Percentiles rank a stretch among this genome's conserved stretches.
These are phyloP conservation scores for Aspergillus biplanus DNA, from an alignment of 495 filamentous ascomycete genomes.

Conservation along the genomic window DNA sequence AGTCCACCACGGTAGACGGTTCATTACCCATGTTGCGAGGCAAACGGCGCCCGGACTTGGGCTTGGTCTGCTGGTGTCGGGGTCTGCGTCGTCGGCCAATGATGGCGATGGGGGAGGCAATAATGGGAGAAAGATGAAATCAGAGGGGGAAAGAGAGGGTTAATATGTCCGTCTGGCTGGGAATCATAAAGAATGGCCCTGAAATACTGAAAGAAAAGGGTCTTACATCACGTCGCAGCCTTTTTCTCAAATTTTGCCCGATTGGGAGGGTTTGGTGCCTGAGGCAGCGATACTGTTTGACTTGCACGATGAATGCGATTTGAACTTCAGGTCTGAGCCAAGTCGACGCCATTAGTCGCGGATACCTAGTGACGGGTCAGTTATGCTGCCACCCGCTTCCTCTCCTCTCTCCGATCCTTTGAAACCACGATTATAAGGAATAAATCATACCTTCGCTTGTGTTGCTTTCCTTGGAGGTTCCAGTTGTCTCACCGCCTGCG, in stretches of 20 bases:
- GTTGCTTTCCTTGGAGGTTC: too few relatives aligned
- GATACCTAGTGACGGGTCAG: too few relatives aligned
- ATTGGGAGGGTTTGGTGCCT: neutral
- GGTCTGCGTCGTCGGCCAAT: slow-evolving; percentile 44
- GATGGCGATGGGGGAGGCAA: slow-evolving; percentile 16
- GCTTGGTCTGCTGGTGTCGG: slow-evolving; percentile 30
- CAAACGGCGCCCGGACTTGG: slow-evolving; percentile 22
- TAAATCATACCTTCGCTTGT: too few relatives aligned
- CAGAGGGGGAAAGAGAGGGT: slow-evolving; percentile 3
- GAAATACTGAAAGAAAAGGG: neutral
- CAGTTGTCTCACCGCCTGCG: slow-evolving; percentile 36
- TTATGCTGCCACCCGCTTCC: too few relatives aligned
- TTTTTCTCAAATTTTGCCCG: neutral
- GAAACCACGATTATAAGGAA: too few relatives aligned
- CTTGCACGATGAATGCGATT: too few relatives aligned
- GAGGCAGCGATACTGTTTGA: neutral
- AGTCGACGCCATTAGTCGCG: too few relatives aligned
- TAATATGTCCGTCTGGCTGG: neutral
- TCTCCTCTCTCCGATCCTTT: too few relatives aligned
- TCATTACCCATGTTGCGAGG: slow-evolving; percentile 70
- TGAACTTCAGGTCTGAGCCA: too few relatives aligned
- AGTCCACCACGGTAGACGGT: slow-evolving; percentile 62
- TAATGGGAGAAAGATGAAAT: neutral
- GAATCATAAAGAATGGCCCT: neutral
- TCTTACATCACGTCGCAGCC: neutral